Conservation (phyloP, 768 basidiomycete genomes). For the Saitozyma podzolica region DNA sequence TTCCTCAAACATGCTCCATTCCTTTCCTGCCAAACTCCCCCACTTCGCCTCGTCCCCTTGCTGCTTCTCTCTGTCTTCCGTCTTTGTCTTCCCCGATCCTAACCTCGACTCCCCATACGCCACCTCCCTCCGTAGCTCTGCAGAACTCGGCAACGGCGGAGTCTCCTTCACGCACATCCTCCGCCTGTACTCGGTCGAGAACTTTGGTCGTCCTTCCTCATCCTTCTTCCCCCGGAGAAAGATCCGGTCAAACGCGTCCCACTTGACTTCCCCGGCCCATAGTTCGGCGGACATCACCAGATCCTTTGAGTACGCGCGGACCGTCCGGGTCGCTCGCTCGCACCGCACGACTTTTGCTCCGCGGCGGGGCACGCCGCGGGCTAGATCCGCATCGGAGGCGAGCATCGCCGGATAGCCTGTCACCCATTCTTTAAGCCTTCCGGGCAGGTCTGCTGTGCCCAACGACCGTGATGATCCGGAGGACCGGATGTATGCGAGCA, state of each 20-base stretch:
- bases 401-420: slow-evolving; percentile 82
- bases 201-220: slow-evolving; percentile 27
- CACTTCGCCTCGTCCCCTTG: slow-evolving; percentile 65
- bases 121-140: not conserved
- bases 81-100: slow-evolving; percentile 3
- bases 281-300: slow-evolving; percentile 63
- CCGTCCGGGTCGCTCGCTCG: slow-evolving; percentile 73
- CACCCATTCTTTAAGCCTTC: slow-evolving; percentile 87
- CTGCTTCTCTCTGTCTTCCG: slow-evolving; percentile 1
- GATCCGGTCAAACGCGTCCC: slow-evolving; percentile 44
- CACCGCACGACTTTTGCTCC: slow-evolving; percentile 78
- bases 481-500: slow-evolving; percentile 86
- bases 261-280: slow-evolving; percentile 41
- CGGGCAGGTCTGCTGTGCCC: slow-evolving; percentile 57
- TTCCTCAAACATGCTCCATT: slow-evolving; percentile 88
- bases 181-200: slow-evolving; percentile 19
- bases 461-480: slow-evolving; percentile 59
- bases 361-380: slow-evolving; percentile 63
- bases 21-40: slow-evolving; percentile 76
- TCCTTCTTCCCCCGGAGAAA: slow-evolving; percentile 20
- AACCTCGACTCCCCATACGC: slow-evolving; percentile 7
- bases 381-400: slow-evolving; percentile 58
- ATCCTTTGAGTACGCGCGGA: slow-evolving; percentile 83
- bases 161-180: slow-evolving; percentile 36
- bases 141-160: slow-evolving; percentile 16